Base-by-base conservation (phyloP, 1,284 basidiomycete species). In the Boletus albobrunnescens region DNA sequence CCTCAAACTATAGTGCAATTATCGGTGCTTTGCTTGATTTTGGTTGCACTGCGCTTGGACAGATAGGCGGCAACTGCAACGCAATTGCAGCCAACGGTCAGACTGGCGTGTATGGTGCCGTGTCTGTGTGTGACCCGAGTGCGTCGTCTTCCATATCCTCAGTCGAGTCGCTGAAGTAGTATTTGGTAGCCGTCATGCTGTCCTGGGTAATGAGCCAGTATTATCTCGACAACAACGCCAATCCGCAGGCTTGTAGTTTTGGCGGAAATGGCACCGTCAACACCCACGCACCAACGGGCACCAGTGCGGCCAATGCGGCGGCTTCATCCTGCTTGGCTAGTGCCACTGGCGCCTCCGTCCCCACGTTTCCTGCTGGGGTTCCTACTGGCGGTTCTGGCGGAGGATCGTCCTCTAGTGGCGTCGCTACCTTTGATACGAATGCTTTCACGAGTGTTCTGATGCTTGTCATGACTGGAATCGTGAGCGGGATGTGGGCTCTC, bases 181-280 rank as follows among this genome's bases (percentile, higher is more conserved):
- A 52, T 46, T 64, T 52, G 26, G 16, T 53, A 81, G 87, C 77
- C 28, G 76, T 84, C 67, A 86, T 91, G 72, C 71, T 92, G 39
- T 90, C 87, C 30, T 95, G 83, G 67, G 83, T 85, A 47, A 89
- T 95, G 79, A 87, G 79, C 60, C 72, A 83, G 52, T 93, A 80
- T 69, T 94, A 87, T 64, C 81, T 89, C 62, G 63, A 72, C 33
- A 79, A 78, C 47, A 77, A 77, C 63, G 76, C 78, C 54, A 71
- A 82, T 46, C 63, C 70, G 10, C 69, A 78, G 42, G 75, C 87
- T 7, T 91, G 88, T 69, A 75, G 73, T 71, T 95, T 94, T 66
- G 67, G 66, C 41, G 91, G 91, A 14, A 95, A 96, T 63, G 93
- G 84, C 4, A 91, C 88, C 8, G 69, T 89, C 55, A 87, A 87